phyloP scores from a whole-genome alignment of 495 filamentous ascomycete species.

The Talaromyces trachyspermus region DNA sequence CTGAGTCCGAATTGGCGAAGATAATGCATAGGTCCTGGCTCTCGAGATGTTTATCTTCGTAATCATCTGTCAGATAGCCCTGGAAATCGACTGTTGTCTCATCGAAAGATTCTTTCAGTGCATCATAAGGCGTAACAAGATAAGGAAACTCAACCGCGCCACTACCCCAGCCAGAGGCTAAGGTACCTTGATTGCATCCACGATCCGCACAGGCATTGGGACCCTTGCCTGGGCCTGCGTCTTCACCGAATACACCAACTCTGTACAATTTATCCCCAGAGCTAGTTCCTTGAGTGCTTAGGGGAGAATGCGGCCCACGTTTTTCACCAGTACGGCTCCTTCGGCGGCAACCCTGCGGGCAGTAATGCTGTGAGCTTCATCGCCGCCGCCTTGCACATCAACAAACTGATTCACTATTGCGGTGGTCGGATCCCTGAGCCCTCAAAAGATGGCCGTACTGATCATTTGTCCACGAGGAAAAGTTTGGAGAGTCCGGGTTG shows the following conservation, averaged over 20 bases:
- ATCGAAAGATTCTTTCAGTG: constrained; percentile 55
- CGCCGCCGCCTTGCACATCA: constrained; percentile 54
- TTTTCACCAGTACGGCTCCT: constrained; percentile 82
- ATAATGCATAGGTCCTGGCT: constrained; percentile 60
- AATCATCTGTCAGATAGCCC: constrained; percentile 52
- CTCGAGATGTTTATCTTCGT: constrained; percentile 27
- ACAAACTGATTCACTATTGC: constrained; percentile 72
- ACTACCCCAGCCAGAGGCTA: constrained; percentile 85
- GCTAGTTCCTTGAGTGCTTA: constrained; percentile 46
- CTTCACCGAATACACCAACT: constrained; percentile 79
- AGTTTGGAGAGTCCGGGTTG: constrained; percentile 70
- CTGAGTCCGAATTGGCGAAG: constrained; percentile 54
- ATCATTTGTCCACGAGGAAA: constrained; percentile 82
- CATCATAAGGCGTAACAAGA: constrained; percentile 61
- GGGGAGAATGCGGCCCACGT: constrained; percentile 56
- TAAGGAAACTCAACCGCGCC: constrained; percentile 85
- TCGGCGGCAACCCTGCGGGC: constrained; percentile 72
- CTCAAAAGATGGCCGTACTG: constrained; percentile 53
- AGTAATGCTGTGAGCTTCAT: constrained; percentile 59
- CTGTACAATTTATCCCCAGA: constrained; percentile 39
- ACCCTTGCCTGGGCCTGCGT: constrained; percentile 61
- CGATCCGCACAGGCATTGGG: constrained; percentile 73
- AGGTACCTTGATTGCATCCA: constrained; percentile 73
- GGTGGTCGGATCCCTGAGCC: constrained; percentile 51
- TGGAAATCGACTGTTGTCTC: constrained; percentile 50